phyloP scores from a whole-genome alignment of 306 rosid genomes.

The Mucuna pruriens region DNA sequence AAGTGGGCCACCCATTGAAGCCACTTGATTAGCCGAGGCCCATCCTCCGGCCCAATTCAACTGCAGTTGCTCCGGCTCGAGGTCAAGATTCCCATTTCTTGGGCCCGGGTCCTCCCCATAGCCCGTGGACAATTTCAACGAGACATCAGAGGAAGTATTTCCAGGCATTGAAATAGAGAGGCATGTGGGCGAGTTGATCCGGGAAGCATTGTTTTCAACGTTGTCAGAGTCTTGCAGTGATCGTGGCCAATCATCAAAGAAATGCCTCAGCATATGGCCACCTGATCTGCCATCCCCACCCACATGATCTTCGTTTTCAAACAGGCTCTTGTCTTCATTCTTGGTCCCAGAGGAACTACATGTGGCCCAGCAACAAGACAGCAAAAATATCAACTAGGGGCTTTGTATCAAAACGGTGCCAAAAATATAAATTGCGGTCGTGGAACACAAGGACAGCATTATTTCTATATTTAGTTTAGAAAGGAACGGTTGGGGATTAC shows the following conservation, averaged over 20 bases:
- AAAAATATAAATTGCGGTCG: background rate
- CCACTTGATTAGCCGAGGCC: conserved; percentile 65
- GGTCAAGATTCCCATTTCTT: conserved; percentile 44
- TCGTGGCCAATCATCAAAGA: conserved; percentile 95
- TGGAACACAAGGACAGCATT: conserved; percentile 20
- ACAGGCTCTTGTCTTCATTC: conserved; percentile 48
- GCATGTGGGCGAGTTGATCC: conserved; percentile 56
- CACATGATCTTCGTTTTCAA: conserved; percentile 48
- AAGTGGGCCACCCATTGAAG: conserved; percentile 96
- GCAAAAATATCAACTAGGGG: conserved; percentile 20
- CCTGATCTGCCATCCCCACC: conserved; percentile 58
- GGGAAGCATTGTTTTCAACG: conserved; percentile 41
- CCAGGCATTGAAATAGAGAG: conserved; percentile 78
- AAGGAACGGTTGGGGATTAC: conserved; percentile 48
- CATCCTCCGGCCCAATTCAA: conserved; percentile 77
- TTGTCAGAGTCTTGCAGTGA: conserved; percentile 64
- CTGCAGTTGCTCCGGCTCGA: conserved; percentile 49
- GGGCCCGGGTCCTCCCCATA: conserved; percentile 48
- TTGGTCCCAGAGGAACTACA: conserved; percentile 55
- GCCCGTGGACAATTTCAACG: conserved; percentile 86
- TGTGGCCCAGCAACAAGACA: conserved; percentile 22
- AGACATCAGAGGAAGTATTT: conserved; percentile 71
- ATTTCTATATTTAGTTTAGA: conserved; percentile 25
- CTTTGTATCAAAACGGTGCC: background rate
- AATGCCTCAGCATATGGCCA: conserved; percentile 81